These are phyloP conservation scores for Acanthamoeba rhysodes DNA, from an alignment of 208 protist species.

Conservation along the genomic window DNA sequence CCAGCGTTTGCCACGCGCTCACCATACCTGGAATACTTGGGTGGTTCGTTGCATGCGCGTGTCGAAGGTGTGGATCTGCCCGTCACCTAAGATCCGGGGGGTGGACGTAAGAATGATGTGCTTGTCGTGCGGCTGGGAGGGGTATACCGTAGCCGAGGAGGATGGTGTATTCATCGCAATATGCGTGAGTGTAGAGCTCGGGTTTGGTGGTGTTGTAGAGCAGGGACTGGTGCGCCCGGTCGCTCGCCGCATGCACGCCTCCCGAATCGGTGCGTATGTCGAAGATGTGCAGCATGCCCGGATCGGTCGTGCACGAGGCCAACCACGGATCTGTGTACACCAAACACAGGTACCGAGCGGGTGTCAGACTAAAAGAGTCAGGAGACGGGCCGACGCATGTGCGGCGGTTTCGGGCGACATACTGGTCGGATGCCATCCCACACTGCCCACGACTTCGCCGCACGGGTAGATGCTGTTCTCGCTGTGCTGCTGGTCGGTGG, in stretches of 20 bases:
- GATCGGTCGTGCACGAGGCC: slow-evolving; percentile 61
- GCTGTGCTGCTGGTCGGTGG: slow-evolving; percentile 61
- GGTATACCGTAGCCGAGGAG: slow-evolving; percentile 24
- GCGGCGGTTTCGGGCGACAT: not conserved
- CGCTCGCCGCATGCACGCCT: not conserved
- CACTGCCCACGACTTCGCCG: slow-evolving; percentile 68
- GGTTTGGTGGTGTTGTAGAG: slow-evolving; percentile 60
- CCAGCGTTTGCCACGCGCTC: too few species aligned
- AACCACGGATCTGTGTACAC: slow-evolving; percentile 36
- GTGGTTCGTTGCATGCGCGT: slow-evolving; percentile 28
- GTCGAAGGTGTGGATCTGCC: slow-evolving; percentile 49
- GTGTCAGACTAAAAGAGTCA: not conserved
- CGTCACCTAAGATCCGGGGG: not conserved
- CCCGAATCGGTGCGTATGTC: slow-evolving; percentile 64
- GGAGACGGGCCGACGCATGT: not conserved
- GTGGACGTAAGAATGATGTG: not conserved
- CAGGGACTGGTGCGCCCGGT: slow-evolving; percentile 16
- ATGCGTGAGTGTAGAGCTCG: slow-evolving; percentile 70
- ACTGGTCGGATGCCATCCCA: slow-evolving; percentile 55
- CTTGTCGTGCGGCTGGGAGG: not conserved
- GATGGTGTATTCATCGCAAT: slow-evolving; percentile 54
- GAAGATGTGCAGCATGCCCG: slow-evolving; percentile 49
- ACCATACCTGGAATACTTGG: slow-evolving; percentile 1
- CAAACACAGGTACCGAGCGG: not conserved
- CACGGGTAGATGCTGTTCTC: slow-evolving; percentile 73